Conservation (phyloP, 2,329 filamentous ascomycete species). For the Colletotrichum sp. region DNA sequence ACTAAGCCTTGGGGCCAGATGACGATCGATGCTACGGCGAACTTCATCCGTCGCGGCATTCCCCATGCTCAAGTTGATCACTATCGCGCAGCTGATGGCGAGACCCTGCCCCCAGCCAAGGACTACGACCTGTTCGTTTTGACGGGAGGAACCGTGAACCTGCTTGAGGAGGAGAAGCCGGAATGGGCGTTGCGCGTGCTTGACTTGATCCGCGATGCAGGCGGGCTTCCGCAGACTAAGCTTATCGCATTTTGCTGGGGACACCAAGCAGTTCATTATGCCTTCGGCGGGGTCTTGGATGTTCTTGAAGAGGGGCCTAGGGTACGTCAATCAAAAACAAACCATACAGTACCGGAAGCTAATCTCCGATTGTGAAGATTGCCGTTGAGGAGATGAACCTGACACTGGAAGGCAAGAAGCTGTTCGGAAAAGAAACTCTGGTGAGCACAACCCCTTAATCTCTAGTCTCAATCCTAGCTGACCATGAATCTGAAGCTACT, state of each 20-base stretch:
- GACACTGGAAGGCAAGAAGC: background rate
- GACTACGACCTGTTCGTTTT: background rate
- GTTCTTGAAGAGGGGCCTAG: background rate
- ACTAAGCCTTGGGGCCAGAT: background rate
- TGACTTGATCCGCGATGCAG: background rate
- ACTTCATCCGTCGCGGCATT: background rate
- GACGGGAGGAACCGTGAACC: background rate
- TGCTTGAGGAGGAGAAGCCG: background rate
- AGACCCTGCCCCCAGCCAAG: background rate
- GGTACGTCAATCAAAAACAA: no score
- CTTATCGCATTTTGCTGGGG: background rate
- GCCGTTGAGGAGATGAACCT: background rate
- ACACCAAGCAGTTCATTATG: background rate
- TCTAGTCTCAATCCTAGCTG: no score
- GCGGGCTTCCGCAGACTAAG: background rate
- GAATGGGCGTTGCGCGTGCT: background rate
- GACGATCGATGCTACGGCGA: background rate
- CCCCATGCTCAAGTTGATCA: background rate
- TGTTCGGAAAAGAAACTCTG: background rate
- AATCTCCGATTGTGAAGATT: no score
- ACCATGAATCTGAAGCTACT: no score
- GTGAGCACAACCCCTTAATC: no score
- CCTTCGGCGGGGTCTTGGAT: background rate
- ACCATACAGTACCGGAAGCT: no score
- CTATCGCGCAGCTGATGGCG: background rate